These are phyloP conservation scores for Adansonia digitata DNA, from an alignment of 345 rosid species.

Conservation along the genomic window DNA sequence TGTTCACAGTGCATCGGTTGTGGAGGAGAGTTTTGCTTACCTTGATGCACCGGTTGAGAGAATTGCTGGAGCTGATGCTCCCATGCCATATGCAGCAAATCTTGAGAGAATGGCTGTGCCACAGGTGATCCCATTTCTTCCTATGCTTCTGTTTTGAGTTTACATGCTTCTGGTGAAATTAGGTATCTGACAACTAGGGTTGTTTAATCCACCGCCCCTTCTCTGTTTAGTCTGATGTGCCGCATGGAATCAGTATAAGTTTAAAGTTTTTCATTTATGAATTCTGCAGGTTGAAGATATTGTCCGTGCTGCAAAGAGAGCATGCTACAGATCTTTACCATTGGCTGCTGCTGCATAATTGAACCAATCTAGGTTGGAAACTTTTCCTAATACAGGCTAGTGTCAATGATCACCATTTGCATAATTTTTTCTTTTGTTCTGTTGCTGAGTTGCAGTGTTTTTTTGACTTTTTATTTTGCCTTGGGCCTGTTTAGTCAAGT, in stretches of 20 bases:
- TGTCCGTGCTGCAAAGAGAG: slow-evolving; percentile 58
- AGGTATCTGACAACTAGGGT: background rate
- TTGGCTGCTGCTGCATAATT: slow-evolving; percentile 33
- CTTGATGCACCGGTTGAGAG: slow-evolving; percentile 76
- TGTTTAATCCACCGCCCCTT: background rate
- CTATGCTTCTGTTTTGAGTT: background rate
- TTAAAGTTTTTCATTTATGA: background rate
- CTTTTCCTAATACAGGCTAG: slow-evolving; percentile 7
- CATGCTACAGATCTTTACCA: slow-evolving; percentile 44
- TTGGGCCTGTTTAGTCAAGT: background rate
- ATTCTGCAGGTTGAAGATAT: slow-evolving; percentile 49
- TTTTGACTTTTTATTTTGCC: background rate
- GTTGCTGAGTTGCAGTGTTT: background rate
- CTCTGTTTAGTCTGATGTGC: background rate
- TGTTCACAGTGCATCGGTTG: slow-evolving; percentile 37
- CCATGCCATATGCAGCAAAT: slow-evolving; percentile 68
- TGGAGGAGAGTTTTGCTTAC: slow-evolving; percentile 67
- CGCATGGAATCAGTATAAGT: background rate
- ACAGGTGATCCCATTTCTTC: slow-evolving; percentile 33
- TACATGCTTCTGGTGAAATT: background rate
- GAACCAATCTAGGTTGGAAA: background rate
- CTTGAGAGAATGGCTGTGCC: slow-evolving; percentile 65
- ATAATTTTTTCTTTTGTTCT: background rate
- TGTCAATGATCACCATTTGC: background rate
- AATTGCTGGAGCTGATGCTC: slow-evolving; percentile 66